A percentile compares a stretch with the other conserved stretches of the same genome.
These are phyloP conservation scores for Zoysia japonica DNA, from an alignment of 176 grass and related monocot species.

Conservation along the genomic window DNA sequence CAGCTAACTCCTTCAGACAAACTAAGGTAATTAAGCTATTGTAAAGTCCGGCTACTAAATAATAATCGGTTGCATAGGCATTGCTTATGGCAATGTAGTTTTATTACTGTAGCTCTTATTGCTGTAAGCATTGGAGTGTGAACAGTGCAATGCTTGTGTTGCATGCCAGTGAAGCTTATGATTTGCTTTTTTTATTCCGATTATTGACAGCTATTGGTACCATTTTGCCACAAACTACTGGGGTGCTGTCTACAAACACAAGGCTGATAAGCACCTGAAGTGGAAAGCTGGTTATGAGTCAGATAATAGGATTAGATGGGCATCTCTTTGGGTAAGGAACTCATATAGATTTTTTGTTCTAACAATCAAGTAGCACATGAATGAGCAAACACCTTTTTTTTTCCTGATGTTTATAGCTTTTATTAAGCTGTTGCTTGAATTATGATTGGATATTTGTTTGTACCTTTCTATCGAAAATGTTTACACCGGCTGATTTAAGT, in stretches of 20 bases:
- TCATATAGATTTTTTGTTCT: neutral
- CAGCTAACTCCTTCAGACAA: conserved; percentile 81
- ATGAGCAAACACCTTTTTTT: neutral
- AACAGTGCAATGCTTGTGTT: conserved; percentile 11
- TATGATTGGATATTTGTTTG: neutral
- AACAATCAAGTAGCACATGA: neutral
- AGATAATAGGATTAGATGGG: conserved; percentile 61
- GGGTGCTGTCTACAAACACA: conserved; percentile 76
- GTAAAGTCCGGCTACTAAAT: neutral
- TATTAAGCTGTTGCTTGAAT: neutral
- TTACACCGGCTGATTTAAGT: conserved; percentile 28
- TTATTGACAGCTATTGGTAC: conserved; percentile 71
- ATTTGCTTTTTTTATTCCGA: neutral
- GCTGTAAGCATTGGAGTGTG: neutral
- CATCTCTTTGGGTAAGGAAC: conserved; percentile 76
- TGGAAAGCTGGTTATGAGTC: conserved; percentile 96
- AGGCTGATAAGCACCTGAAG: conserved; percentile 71
- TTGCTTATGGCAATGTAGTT: neutral
- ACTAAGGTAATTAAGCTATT: conserved; percentile 59
- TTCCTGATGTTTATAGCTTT: neutral
- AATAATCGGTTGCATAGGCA: conserved; percentile 11
- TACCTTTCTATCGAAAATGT: neutral
- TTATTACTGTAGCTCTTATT: neutral
- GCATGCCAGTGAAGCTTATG: conserved; percentile 17
- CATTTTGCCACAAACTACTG: conserved; percentile 74